Percentiles rank a stretch among this genome's conserved stretches.
Evolutionary conservation across 192 early-diverging fungal species (phyloP).

Genomic region (Coemansia sp.): DNA sequence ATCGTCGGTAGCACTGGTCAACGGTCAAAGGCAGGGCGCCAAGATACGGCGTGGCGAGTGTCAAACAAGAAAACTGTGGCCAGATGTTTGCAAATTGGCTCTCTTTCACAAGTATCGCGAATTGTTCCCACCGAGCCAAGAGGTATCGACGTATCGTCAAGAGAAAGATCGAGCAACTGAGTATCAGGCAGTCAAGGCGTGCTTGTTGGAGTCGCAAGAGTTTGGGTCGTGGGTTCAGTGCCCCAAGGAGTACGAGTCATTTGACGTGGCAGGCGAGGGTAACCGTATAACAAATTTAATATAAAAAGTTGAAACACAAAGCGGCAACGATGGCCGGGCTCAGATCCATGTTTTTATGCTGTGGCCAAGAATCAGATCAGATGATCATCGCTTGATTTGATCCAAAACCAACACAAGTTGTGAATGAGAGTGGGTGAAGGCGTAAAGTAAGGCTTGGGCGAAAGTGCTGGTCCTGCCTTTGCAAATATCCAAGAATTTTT

Average conservation of each 20-base stretch:
- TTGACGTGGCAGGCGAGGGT: slow-evolving; percentile 10
- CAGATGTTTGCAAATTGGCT: slow-evolving; percentile 47
- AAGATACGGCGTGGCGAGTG: slow-evolving; percentile 31
- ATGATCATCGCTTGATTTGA: too few relatives aligned
- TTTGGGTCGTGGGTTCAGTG: slow-evolving; percentile 41
- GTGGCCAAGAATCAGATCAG: too few relatives aligned
- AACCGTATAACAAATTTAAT: too few relatives aligned
- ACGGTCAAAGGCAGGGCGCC: slow-evolving; percentile 61
- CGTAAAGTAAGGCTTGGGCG: not conserved
- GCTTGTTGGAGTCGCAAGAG: slow-evolving; percentile 13
- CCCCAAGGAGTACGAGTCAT: slow-evolving; percentile 29
- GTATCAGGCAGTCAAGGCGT: slow-evolving; percentile 32
- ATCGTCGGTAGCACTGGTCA: slow-evolving; percentile 54
- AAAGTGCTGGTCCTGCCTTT: not conserved
- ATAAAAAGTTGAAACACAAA: too few relatives aligned
- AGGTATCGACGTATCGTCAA: not conserved
- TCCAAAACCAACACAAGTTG: too few relatives aligned
- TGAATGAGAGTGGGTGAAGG: not conserved
- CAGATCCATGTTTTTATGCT: too few relatives aligned
- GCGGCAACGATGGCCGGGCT: too few relatives aligned
- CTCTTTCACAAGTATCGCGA: slow-evolving; percentile 15
- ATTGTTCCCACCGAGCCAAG: not conserved
- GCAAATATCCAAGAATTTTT: not conserved
- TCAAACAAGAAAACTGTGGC: slow-evolving; percentile 25
- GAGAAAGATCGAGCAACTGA: slow-evolving; percentile 31